These are phyloP conservation scores for Xylaria grammica DNA, from an alignment of 495 filamentous ascomycete genomes.

Conservation along the genomic window DNA sequence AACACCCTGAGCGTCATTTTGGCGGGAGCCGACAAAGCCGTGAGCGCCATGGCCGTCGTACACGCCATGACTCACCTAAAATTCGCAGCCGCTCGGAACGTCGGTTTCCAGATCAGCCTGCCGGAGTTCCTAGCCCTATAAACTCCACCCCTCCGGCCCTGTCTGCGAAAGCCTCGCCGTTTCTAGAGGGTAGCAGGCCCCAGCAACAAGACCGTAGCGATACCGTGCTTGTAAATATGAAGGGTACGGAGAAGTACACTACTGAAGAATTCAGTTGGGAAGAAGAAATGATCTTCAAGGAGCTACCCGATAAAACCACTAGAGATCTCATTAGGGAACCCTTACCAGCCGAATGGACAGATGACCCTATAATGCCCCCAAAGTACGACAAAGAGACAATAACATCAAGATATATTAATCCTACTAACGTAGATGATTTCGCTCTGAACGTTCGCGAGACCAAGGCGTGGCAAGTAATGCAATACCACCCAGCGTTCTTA, in stretches of 20 bases:
- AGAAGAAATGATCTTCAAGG: constrained; percentile 45
- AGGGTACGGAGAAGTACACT: background rate
- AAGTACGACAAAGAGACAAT: constrained; percentile 50
- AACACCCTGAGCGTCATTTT: constrained; percentile 9
- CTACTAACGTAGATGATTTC: constrained; percentile 53
- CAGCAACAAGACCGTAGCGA: background rate
- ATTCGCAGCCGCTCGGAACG: constrained; percentile 17
- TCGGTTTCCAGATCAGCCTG: constrained; percentile 12
- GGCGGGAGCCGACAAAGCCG: constrained; percentile 20
- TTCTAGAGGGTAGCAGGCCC: background rate
- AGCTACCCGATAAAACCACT: constrained; percentile 32
- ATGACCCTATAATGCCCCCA: constrained; percentile 50
- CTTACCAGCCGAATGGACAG: constrained; percentile 44
- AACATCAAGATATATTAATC: constrained; percentile 53
- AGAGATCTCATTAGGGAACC: constrained; percentile 52
- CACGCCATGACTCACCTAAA: constrained; percentile 20
- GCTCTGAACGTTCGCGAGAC: constrained; percentile 46
- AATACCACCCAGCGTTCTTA: constrained; percentile 55
- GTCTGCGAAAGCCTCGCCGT: background rate
- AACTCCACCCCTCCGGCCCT: background rate
- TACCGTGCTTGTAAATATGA: background rate
- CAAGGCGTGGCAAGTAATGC: constrained; percentile 47
- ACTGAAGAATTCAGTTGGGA: constrained; percentile 45
- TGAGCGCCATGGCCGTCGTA: constrained; percentile 30
- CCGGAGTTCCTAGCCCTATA: constrained; percentile 7